phyloP scores from a whole-genome alignment of 192 early-diverging fungal genomes.

The Backusella tuberculispora region DNA sequence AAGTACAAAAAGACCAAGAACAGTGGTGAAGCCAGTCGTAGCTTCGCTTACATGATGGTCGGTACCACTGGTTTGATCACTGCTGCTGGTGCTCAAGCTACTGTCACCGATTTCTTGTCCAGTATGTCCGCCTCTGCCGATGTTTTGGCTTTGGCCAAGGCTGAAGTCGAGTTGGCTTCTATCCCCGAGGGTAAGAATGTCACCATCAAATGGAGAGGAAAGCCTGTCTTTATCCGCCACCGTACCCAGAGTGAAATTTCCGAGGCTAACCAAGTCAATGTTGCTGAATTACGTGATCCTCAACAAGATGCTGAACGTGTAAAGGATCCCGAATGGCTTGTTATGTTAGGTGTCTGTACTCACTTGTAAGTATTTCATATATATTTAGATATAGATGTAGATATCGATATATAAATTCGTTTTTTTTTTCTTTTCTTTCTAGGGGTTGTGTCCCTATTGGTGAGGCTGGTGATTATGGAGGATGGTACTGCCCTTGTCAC shows the following conservation, averaged over 20 bases:
- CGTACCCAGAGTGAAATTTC: conserved; percentile 93
- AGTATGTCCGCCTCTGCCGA: conserved; percentile 97
- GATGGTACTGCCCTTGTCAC: conserved; percentile 99
- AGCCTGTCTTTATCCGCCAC: conserved; percentile 98
- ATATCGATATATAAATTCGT: neutral
- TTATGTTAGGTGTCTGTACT: conserved; percentile 83
- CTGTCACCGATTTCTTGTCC: conserved; percentile 81
- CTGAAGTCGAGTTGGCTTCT: conserved; percentile 88
- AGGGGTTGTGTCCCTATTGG: conserved; percentile 98
- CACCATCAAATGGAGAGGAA: conserved; percentile 98
- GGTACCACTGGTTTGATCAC: conserved; percentile 85
- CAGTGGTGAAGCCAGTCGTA: conserved; percentile 67
- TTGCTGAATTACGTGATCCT: conserved; percentile 86
- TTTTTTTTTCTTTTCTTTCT: conserved; percentile 51
- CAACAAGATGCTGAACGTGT: conserved; percentile 90
- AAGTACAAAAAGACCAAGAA: conserved; percentile 74
- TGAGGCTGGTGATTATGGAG: conserved; percentile 96
- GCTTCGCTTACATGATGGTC: conserved; percentile 93
- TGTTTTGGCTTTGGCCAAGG: conserved; percentile 97
- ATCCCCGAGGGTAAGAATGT: conserved; percentile 98
- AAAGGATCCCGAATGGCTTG: conserved; percentile 94
- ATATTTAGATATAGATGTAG: too few relatives aligned
- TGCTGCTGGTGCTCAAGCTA: conserved; percentile 86
- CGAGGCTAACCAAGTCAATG: conserved; percentile 83
- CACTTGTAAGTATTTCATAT: conserved; percentile 45